Evolutionary conservation across 495 filamentous ascomycete genomes (phyloP).

Genomic region (Aspergillus heteromorphus): DNA sequence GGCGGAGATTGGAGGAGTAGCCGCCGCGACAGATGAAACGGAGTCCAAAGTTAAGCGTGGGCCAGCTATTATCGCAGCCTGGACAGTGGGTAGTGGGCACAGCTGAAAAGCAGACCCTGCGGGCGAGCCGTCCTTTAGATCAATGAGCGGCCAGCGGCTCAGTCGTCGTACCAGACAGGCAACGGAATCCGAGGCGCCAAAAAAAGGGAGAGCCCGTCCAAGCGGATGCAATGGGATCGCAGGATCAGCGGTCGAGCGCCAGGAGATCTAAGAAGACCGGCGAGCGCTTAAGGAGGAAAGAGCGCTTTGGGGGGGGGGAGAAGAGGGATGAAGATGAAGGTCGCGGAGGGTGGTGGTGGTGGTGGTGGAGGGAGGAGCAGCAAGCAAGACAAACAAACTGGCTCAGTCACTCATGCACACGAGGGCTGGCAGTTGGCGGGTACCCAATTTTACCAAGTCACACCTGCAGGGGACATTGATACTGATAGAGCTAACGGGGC

Average conservation of each 20-base stretch:
- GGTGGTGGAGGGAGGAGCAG: neutral
- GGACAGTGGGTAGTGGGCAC: too few species aligned
- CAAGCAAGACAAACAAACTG: neutral
- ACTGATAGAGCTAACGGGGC: neutral
- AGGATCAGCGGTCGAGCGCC: neutral
- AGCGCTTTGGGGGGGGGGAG: neutral
- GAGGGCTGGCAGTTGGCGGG: constrained; percentile 10
- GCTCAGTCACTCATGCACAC: constrained; percentile 3
- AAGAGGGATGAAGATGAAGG: neutral
- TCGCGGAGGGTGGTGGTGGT: neutral
- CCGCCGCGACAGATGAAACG: neutral
- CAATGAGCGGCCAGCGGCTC: constrained; percentile 3
- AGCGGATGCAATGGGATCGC: constrained; percentile 1
- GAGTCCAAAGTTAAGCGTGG: neutral
- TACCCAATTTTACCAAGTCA: constrained; percentile 20
- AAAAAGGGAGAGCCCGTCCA: neutral
- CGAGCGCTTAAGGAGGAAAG: neutral
- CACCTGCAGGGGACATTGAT: constrained; percentile 16
- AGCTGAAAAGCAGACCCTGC: neutral
- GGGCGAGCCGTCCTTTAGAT: neutral
- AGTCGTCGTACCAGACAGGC: constrained; percentile 3
- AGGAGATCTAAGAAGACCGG: neutral
- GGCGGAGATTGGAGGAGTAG: neutral
- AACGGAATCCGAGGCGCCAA: neutral
- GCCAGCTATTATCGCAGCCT: neutral